Percentiles rank a stretch among this genome's conserved stretches.
These are phyloP conservation scores for Rhodocollybia butyracea DNA, from an alignment of 768 basidiomycete genomes.

Conservation along the genomic window DNA sequence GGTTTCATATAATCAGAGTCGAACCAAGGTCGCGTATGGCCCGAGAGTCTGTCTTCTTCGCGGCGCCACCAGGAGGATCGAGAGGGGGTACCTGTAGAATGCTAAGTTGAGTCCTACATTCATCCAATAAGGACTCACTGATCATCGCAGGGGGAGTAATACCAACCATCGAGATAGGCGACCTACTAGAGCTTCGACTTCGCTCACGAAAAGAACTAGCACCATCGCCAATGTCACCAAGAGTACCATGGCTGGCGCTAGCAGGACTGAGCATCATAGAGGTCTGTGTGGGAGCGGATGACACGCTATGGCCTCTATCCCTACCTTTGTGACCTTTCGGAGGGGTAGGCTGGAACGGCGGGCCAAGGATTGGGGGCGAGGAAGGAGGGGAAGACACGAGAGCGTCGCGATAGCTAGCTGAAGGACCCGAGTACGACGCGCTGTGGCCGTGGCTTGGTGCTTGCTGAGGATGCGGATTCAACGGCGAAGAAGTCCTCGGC, in stretches of 20 bases:
- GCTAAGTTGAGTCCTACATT: too few species aligned
- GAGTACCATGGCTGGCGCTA: not conserved
- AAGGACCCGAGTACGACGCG: not conserved
- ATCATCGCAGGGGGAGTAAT: not conserved
- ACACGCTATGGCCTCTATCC: not conserved
- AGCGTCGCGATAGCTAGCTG: not conserved
- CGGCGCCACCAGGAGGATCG: not conserved
- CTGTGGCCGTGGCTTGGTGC: not conserved
- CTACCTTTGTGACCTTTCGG: not conserved
- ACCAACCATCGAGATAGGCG: not conserved
- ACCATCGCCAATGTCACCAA: not conserved
- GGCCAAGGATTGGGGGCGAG: not conserved
- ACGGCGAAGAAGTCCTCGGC: not conserved
- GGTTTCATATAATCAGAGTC: not conserved
- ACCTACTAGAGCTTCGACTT: not conserved
- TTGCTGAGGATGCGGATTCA: not conserved
- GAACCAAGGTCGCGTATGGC: not conserved
- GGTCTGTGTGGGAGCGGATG: not conserved
- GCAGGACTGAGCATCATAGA: not conserved
- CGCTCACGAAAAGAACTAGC: not conserved
- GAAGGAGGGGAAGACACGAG: not conserved
- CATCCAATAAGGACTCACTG: not conserved
- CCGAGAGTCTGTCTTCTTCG: not conserved
- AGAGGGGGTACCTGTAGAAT: not conserved
- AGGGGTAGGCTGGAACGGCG: conserved; percentile 1